Evolutionary conservation across 768 basidiomycete genomes (phyloP).

Genomic region (Termitomyces sp.): DNA sequence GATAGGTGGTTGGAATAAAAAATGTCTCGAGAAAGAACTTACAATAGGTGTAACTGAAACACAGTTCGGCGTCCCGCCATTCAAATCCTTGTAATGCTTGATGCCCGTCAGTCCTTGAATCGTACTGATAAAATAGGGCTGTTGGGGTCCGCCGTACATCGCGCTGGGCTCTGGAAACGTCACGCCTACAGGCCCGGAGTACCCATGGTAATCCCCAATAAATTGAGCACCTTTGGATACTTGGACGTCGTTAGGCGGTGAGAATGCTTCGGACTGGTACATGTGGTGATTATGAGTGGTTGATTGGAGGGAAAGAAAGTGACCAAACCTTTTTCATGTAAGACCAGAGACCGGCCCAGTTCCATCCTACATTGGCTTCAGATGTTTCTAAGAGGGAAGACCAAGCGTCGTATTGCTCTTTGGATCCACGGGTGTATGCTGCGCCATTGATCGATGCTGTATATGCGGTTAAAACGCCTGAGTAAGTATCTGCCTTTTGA

Average conservation of each 20-base stretch:
- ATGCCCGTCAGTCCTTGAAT: slow-evolving; percentile 44
- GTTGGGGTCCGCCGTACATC: slow-evolving; percentile 55
- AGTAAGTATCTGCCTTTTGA: not conserved
- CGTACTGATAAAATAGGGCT: slow-evolving; percentile 40
- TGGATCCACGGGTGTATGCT: slow-evolving; percentile 36
- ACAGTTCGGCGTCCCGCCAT: slow-evolving; percentile 50
- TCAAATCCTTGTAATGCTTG: slow-evolving; percentile 40
- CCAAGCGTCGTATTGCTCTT: slow-evolving; percentile 40
- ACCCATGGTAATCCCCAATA: slow-evolving; percentile 44
- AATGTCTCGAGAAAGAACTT: slow-evolving; percentile 2
- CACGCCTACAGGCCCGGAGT: slow-evolving; percentile 47
- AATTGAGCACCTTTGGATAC: slow-evolving; percentile 40
- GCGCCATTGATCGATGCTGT: slow-evolving; percentile 44
- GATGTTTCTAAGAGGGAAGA: slow-evolving; percentile 29
- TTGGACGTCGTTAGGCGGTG: slow-evolving; percentile 39
- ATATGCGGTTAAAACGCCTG: not conserved
- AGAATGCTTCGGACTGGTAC: slow-evolving; percentile 38
- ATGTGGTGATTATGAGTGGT: not conserved
- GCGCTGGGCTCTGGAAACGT: slow-evolving; percentile 35
- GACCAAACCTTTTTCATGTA: slow-evolving; percentile 42
- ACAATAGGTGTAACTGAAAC: slow-evolving; percentile 52
- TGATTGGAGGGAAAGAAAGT: not conserved
- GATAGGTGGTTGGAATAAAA: not conserved
- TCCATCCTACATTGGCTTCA: slow-evolving; percentile 39
- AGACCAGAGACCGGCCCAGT: slow-evolving; percentile 35